Conservation (phyloP, 2,329 filamentous ascomycete genomes). For the Aciculosporium take region DNA sequence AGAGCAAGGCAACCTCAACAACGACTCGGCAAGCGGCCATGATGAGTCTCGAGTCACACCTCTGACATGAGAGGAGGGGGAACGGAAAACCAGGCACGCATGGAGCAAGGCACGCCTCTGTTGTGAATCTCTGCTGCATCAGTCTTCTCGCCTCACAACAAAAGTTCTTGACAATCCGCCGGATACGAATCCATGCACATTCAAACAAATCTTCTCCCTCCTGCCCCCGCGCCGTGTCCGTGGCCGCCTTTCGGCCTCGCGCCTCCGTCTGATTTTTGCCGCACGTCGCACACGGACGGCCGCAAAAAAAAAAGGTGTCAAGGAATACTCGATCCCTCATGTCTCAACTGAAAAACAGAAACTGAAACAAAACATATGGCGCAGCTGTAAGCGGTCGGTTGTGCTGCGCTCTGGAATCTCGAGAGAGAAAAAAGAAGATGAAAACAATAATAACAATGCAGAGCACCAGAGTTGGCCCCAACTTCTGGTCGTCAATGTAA, state of each 20-base stretch:
- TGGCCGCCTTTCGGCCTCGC: not conserved
- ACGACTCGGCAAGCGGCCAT: not conserved
- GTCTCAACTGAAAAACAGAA: not conserved
- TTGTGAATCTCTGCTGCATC: not conserved
- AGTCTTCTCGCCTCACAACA: not conserved
- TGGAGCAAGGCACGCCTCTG: not conserved
- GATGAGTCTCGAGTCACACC: not conserved
- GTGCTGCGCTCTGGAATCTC: conserved; percentile 2
- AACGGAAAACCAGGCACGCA: not conserved
- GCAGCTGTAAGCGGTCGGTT: conserved; percentile 1
- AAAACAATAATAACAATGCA: conserved; percentile 1
- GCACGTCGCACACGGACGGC: not conserved
- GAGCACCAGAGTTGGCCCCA: conserved; percentile 4
- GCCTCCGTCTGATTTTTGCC: not conserved
- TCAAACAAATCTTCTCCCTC: not conserved
- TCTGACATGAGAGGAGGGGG: not conserved
- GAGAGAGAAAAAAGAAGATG: not conserved
- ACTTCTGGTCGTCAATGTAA: conserved; percentile 2
- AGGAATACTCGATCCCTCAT: not conserved
- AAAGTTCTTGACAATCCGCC: not conserved
- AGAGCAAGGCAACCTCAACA: not conserved
- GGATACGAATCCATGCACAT: not conserved
- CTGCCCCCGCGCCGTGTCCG: not conserved
- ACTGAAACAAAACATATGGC: not conserved
- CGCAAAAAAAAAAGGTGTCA: not conserved